A percentile compares a stretch with the other conserved stretches of the same genome.
phyloP scores from a whole-genome alignment of 495 filamentous ascomycete species.

The Xylaria telfairii region DNA sequence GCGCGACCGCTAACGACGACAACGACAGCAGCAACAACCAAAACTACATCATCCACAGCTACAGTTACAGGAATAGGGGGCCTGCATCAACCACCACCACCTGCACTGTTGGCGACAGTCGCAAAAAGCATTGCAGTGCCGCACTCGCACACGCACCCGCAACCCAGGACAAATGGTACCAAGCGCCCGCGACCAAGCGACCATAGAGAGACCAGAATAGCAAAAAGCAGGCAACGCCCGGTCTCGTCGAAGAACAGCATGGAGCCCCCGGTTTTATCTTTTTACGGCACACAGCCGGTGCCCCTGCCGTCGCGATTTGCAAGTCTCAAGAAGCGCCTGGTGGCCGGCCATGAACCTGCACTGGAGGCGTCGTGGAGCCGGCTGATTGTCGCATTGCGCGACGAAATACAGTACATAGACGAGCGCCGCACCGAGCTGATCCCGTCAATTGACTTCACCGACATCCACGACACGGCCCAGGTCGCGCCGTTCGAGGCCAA shows the following conservation, averaged over 20 bases:
- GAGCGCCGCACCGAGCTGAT: slow-evolving; percentile 57
- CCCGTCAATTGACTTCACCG: slow-evolving; percentile 67
- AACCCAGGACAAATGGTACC: slow-evolving; percentile 35
- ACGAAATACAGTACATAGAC: slow-evolving; percentile 63
- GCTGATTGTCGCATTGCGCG: slow-evolving; percentile 64
- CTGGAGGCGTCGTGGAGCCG: slow-evolving; percentile 75
- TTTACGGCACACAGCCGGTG: slow-evolving; percentile 70
- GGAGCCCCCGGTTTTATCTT: slow-evolving; percentile 83
- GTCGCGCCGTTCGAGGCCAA: slow-evolving; percentile 57
- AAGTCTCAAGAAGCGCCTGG: slow-evolving; percentile 70
- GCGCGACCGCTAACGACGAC: slow-evolving; percentile 26
- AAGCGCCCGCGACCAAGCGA: slow-evolving; percentile 40
- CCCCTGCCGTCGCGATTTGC: slow-evolving; percentile 83
- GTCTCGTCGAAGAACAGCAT: slow-evolving; percentile 48
- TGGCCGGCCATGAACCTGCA: slow-evolving; percentile 68
- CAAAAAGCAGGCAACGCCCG: slow-evolving; percentile 39
- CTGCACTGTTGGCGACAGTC: slow-evolving; percentile 26
- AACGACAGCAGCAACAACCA: slow-evolving; percentile 22
- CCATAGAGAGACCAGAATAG: slow-evolving; percentile 38
- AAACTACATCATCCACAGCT: slow-evolving; percentile 1
- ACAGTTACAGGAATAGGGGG: neutral
- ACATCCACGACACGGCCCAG: slow-evolving; percentile 58
- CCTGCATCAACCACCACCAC: slow-evolving; percentile 15
- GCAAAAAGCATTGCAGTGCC: slow-evolving; percentile 20
- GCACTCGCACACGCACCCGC: slow-evolving; percentile 21